phyloP scores from a whole-genome alignment of 2,329 filamentous ascomycete genomes.

The Coniochaeta sp. region DNA sequence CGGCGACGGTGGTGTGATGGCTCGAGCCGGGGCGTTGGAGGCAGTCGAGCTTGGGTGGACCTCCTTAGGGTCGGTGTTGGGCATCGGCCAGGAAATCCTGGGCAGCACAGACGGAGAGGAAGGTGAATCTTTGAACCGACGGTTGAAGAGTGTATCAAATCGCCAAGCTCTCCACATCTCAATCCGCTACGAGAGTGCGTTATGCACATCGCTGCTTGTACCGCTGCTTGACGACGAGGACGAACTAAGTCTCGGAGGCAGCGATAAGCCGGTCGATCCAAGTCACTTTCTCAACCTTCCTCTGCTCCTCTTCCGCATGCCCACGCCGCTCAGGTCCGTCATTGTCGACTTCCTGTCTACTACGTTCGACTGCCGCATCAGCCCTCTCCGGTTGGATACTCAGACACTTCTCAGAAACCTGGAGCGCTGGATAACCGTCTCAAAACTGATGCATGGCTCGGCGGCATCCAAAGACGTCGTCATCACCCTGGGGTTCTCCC shows the following conservation, averaged over 20 bases:
- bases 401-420: constrained; percentile 32
- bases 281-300: constrained; percentile 39
- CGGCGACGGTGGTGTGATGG: constrained; percentile 28
- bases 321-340: constrained; percentile 39
- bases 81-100: constrained; percentile 15
- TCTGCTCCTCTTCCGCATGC: constrained; percentile 48
- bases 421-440: background rate
- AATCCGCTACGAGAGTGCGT: constrained; percentile 45
- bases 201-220: constrained; percentile 43
- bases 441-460: background rate
- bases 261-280: constrained; percentile 5
- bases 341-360: constrained; percentile 43
- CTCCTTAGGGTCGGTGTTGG: constrained; percentile 17
- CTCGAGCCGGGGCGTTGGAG: constrained; percentile 35
- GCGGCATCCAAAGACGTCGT: constrained; percentile 35
- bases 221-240: constrained; percentile 21
- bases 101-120: constrained; percentile 6
- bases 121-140: background rate
- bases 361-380: constrained; percentile 50
- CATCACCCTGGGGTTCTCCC: constrained; percentile 41
- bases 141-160: constrained; percentile 1
- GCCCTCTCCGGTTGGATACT: constrained; percentile 40
- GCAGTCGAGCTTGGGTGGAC: constrained; percentile 42
- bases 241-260: background rate
- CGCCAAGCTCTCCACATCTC: constrained; percentile 31